A percentile compares a stretch with the other conserved stretches of the same genome.
phyloP scores from a whole-genome alignment of 129 eudicot species.

The Gnaphalium uliginosum region DNA sequence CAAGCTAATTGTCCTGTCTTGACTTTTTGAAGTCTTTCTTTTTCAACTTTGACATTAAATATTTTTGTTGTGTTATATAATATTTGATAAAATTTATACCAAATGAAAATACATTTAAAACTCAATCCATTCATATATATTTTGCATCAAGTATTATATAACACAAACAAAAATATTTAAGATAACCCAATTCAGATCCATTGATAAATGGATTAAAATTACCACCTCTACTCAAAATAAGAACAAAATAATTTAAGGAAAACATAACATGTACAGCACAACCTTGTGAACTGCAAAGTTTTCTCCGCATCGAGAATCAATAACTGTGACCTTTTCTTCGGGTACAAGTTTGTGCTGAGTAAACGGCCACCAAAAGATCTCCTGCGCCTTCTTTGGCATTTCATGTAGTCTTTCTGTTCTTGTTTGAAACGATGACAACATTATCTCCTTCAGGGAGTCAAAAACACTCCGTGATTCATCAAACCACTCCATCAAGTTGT shows the following conservation, averaged over 20 bases:
- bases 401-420: conserved; percentile 65
- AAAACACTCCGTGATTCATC: conserved; percentile 63
- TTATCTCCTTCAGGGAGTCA: conserved; percentile 58
- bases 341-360: conserved; percentile 96
- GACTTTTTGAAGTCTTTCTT: too few species aligned
- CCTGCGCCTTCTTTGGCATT: conserved; percentile 79
- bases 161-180: too few species aligned
- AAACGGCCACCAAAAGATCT: conserved; percentile 96
- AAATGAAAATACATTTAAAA: too few species aligned
- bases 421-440: conserved; percentile 56
- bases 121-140: too few species aligned
- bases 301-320: conserved; percentile 98
- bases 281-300: conserved; percentile 95
- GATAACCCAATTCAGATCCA: not conserved
- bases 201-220: not conserved
- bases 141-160: too few species aligned
- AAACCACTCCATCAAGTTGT: conserved; percentile 82
- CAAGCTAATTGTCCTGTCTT: too few species aligned
- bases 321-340: conserved; percentile 76
- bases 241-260: not conserved
- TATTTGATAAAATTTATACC: too few species aligned
- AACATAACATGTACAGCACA: conserved; percentile 3
- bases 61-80: too few species aligned
- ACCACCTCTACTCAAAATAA: not conserved
- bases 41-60: too few species aligned